Percentiles rank a stretch among this genome's conserved stretches.
Conservation (phyloP, 202 grass and related monocot genomes). For the Zizania palustris region DNA sequence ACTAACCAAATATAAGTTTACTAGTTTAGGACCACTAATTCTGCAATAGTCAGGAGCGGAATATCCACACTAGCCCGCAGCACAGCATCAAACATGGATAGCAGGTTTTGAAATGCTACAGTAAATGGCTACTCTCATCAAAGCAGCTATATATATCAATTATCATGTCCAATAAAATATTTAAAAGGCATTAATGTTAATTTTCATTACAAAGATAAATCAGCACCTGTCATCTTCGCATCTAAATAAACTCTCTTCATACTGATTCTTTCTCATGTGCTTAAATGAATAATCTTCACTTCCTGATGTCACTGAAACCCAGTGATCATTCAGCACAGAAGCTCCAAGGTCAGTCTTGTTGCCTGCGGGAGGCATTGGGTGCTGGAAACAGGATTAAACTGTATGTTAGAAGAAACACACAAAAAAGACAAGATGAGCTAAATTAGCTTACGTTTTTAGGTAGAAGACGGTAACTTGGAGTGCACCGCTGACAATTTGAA, state of each 20-base stretch:
- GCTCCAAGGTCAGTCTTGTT: conserved; percentile 70
- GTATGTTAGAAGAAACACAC: conserved; percentile 14
- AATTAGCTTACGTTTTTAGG: conserved; percentile 77
- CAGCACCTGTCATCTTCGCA: conserved; percentile 95
- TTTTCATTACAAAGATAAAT: conserved; percentile 11
- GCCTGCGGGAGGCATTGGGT: conserved; percentile 80
- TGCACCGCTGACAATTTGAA: conserved; percentile 84
- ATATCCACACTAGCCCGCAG: conserved; percentile 13
- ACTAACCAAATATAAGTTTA: not conserved
- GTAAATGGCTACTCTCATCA: conserved; percentile 16
- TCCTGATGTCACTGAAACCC: conserved; percentile 98
- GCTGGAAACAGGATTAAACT: conserved; percentile 46
- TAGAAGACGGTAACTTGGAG: conserved; percentile 90
- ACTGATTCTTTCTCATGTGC: conserved; percentile 99
- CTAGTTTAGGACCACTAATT: not conserved
- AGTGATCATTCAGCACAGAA: conserved; percentile 80
- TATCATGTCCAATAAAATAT: not conserved
- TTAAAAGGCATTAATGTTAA: not conserved
- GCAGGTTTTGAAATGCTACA: not conserved
- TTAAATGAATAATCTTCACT: conserved; percentile 99
- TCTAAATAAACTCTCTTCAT: conserved; percentile 98
- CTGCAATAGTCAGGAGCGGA: not conserved
- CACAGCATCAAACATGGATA: not conserved
- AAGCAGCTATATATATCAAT: conserved; percentile 11
- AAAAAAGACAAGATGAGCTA: not conserved